These are phyloP conservation scores for Cairneyella variabilis DNA, from an alignment of 495 filamentous ascomycete species.

Conservation along the genomic window DNA sequence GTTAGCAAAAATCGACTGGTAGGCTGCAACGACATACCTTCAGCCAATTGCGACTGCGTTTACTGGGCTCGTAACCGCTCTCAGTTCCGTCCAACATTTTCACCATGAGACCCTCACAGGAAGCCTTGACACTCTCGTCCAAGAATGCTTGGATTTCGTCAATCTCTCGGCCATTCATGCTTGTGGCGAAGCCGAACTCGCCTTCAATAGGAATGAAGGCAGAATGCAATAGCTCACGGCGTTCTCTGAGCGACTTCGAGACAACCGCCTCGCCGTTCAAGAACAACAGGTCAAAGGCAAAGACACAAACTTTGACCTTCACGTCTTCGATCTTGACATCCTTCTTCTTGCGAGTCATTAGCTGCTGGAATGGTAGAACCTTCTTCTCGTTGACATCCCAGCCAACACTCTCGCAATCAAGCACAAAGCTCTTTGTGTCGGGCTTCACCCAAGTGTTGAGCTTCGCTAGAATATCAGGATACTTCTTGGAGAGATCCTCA, in stretches of 20 bases:
- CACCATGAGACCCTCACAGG: constrained; percentile 97
- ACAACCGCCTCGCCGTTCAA: constrained; percentile 90
- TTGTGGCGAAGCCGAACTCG: constrained; percentile 88
- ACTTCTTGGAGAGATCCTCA: constrained; percentile 94
- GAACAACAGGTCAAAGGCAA: constrained; percentile 93
- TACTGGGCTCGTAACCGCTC: constrained; percentile 91
- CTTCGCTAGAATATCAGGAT: constrained; percentile 89
- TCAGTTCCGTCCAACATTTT: constrained; percentile 95
- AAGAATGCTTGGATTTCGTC: constrained; percentile 90
- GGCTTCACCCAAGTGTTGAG: constrained; percentile 84
- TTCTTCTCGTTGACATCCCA: constrained; percentile 94
- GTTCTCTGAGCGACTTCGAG: constrained; percentile 79
- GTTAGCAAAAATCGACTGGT: constrained; percentile 9
- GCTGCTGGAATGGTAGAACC: constrained; percentile 91
- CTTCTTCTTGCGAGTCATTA: constrained; percentile 97
- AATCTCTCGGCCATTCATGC: constrained; percentile 80
- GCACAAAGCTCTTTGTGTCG: constrained; percentile 87
- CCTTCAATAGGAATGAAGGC: constrained; percentile 77
- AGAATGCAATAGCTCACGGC: constrained; percentile 69
- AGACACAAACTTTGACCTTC: constrained; percentile 96
- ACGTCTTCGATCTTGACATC: constrained; percentile 97
- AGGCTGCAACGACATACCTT: constrained; percentile 55
- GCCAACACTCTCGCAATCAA: constrained; percentile 97
- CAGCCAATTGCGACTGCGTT: constrained; percentile 94
- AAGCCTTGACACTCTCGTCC: constrained; percentile 89